Evolutionary conservation across 2,329 filamentous ascomycete genomes (phyloP).

Genomic region (Alternaria triticimaculans): DNA sequence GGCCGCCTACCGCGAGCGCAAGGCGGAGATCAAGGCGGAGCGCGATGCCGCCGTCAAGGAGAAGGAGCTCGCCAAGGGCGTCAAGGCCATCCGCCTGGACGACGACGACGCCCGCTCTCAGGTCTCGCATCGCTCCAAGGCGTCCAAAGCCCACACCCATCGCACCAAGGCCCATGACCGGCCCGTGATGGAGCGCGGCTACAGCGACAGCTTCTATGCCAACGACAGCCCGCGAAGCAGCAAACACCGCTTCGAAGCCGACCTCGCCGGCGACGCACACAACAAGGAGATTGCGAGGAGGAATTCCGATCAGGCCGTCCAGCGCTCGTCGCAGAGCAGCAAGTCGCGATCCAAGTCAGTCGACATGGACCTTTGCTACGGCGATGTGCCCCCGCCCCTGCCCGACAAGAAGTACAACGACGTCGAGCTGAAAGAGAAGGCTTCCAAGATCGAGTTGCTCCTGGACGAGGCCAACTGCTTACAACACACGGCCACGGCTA

Average conservation of each 20-base stretch:
- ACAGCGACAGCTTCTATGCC: constrained; percentile 55
- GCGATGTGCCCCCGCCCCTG: constrained; percentile 76
- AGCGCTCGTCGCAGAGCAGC: constrained; percentile 19
- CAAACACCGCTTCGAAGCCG: constrained; percentile 39
- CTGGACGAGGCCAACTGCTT: constrained; percentile 88
- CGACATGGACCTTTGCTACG: constrained; percentile 93
- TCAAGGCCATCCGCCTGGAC: constrained; percentile 57
- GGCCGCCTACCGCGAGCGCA: constrained; percentile 85
- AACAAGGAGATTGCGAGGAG: constrained; percentile 51
- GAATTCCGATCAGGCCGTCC: constrained; percentile 49
- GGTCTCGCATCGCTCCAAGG: constrained; percentile 37
- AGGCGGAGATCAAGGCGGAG: constrained; percentile 78
- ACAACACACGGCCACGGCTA: constrained; percentile 81
- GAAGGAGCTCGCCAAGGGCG: constrained; percentile 64
- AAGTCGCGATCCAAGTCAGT: constrained; percentile 55
- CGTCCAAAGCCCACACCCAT: constrained; percentile 29
- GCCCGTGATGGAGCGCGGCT: constrained; percentile 53
- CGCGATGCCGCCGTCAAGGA: constrained; percentile 66
- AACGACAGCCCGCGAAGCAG: constrained; percentile 42
- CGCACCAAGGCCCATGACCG: constrained; percentile 33
- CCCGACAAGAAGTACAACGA: constrained; percentile 59
- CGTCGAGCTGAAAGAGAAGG: constrained; percentile 69
- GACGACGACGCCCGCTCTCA: constrained; percentile 48
- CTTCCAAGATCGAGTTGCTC: constrained; percentile 76
- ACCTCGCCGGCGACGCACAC: constrained; percentile 42